Evolutionary conservation across 345 rosid genomes (phyloP).

Genomic region (Viola odorata): DNA sequence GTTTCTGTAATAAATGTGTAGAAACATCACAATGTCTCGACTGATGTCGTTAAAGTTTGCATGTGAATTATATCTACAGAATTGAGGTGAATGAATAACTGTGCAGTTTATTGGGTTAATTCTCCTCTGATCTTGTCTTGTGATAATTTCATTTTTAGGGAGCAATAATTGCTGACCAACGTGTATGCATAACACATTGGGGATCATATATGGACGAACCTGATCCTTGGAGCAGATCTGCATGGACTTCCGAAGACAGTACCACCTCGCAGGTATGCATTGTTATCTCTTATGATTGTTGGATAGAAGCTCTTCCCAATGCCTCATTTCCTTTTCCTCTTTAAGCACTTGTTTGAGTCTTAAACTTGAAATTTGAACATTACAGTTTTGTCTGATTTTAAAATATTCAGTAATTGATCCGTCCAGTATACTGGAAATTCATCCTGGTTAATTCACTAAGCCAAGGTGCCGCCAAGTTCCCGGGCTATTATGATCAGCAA

Average conservation of each 20-base stretch:
- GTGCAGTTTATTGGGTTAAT: not conserved
- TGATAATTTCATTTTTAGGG: conserved; percentile 46
- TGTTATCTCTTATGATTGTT: not conserved
- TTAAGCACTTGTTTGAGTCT: too few species aligned
- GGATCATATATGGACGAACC: conserved; percentile 53
- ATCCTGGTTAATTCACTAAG: too few species aligned
- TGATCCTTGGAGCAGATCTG: conserved; percentile 38
- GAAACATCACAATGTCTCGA: too few species aligned
- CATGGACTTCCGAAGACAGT: conserved; percentile 32
- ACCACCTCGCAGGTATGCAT: conserved; percentile 30
- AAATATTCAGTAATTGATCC: too few species aligned
- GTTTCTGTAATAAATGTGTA: too few species aligned
- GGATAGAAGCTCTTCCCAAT: conserved; percentile 1
- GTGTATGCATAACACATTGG: conserved; percentile 55
- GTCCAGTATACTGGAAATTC: too few species aligned
- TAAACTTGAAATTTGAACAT: too few species aligned
- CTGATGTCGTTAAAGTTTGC: too few species aligned
- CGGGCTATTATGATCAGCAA: too few species aligned
- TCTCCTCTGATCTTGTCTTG: not conserved
- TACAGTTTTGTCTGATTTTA: too few species aligned
- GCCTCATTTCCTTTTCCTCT: not conserved
- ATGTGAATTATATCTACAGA: not conserved
- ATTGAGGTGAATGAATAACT: too few species aligned
- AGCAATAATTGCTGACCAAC: conserved; percentile 71
- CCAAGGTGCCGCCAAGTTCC: too few species aligned